Evolutionary conservation across 257 asterid species (phyloP).

Genomic region (Sherardia arvensis): DNA sequence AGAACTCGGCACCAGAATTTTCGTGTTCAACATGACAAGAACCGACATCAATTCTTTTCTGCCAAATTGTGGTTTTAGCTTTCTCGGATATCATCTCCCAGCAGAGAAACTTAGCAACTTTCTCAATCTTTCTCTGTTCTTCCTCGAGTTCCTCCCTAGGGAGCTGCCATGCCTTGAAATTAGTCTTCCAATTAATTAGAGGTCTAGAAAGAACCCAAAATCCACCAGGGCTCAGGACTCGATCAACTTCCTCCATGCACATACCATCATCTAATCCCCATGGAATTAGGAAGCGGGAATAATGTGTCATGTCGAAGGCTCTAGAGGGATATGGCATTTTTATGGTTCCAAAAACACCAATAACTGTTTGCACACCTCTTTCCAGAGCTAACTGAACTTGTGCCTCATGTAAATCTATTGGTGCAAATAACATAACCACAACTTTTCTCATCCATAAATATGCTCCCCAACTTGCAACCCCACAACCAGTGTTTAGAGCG

Average conservation of each 20-base stretch:
- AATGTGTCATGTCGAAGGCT: constrained; percentile 95
- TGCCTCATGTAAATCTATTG: constrained; percentile 93
- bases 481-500: constrained; percentile 94
- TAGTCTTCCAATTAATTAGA: constrained; percentile 75
- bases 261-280: constrained; percentile 82
- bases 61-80: constrained; percentile 89
- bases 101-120: constrained; percentile 80
- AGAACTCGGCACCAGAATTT: constrained; percentile 49
- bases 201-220: constrained; percentile 99
- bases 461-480: constrained; percentile 99
- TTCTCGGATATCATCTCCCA: constrained; percentile 90
- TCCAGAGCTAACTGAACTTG: constrained; percentile 96
- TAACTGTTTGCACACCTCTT: constrained; percentile 96
- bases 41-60: constrained; percentile 69
- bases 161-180: constrained; percentile 85
- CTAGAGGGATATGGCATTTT: constrained; percentile 83
- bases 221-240: constrained; percentile 97
- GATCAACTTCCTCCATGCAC: constrained; percentile 91
- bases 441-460: constrained; percentile 88
- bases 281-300: constrained; percentile 94
- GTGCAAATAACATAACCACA: constrained; percentile 90
- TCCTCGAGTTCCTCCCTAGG: constrained; percentile 81
- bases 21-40: constrained; percentile 78
- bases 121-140: constrained; percentile 88
- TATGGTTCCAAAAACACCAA: constrained; percentile 86